Evolutionary conservation across 495 filamentous ascomycete species (phyloP).

Genomic region (Aspergillus ellipticus): DNA sequence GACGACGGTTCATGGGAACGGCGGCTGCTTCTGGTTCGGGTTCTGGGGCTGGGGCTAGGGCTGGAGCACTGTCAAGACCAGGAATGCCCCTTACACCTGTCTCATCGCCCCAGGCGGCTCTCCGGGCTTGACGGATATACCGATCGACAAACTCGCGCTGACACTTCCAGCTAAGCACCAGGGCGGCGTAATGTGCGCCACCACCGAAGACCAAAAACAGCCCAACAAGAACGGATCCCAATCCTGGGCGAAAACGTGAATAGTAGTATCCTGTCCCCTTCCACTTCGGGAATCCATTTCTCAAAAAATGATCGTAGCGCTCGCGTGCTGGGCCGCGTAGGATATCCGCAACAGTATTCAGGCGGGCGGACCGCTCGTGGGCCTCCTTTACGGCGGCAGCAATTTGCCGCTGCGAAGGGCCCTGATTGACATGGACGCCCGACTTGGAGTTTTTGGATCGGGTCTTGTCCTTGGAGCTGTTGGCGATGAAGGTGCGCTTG

Average conservation of each 20-base stretch:
- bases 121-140: constrained; percentile 85
- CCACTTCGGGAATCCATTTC: constrained; percentile 93
- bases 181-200: constrained; percentile 74
- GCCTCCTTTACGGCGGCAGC: constrained; percentile 72
- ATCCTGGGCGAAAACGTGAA: constrained; percentile 81
- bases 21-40: constrained; percentile 37
- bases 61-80: constrained; percentile 53
- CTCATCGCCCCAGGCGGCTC: constrained; percentile 85
- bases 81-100: constrained; percentile 62
- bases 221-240: constrained; percentile 77
- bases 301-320: constrained; percentile 93
- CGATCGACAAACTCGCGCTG: constrained; percentile 85
- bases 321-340: constrained; percentile 74
- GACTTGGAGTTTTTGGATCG: constrained; percentile 53
- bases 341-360: constrained; percentile 79
- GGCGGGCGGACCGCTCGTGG: constrained; percentile 71
- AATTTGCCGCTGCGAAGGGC: constrained; percentile 69
- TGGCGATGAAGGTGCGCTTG: constrained; percentile 72
- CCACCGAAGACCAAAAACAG: constrained; percentile 85
- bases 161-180: constrained; percentile 80
- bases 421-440: constrained; percentile 64
- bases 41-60: constrained; percentile 32
- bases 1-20: constrained; percentile 73
- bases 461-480: constrained; percentile 59
- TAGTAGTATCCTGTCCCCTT: constrained; percentile 98